A percentile compares a stretch with the other conserved stretches of the same genome.
These are phyloP conservation scores for Colletotrichum destructivum DNA, from an alignment of 2,329 filamentous ascomycete genomes.

Conservation along the genomic window DNA sequence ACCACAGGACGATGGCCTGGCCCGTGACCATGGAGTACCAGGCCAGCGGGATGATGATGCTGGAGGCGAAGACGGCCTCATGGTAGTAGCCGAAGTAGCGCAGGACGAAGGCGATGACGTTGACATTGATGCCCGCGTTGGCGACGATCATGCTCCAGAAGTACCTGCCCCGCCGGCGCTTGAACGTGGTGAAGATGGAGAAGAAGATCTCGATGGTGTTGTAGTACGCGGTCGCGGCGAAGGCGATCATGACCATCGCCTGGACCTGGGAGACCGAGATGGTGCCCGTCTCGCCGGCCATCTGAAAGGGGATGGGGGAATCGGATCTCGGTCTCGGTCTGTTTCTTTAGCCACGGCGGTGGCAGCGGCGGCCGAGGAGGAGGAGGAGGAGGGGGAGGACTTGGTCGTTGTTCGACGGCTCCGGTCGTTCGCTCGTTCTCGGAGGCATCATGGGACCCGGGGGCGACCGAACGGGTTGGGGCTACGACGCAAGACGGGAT, in stretches of 20 bases:
- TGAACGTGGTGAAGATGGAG: slow-evolving; percentile 46
- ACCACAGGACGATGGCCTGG: slow-evolving; percentile 74
- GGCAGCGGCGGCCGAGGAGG: not conserved
- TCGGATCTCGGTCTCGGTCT: not conserved
- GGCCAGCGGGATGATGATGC: slow-evolving; percentile 54
- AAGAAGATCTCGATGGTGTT: slow-evolving; percentile 44
- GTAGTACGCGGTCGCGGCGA: slow-evolving; percentile 50
- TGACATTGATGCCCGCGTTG: slow-evolving; percentile 44
- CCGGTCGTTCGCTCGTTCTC: slow-evolving; percentile 12
- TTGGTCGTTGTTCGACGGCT: slow-evolving; percentile 20
- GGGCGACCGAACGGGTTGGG: not conserved
- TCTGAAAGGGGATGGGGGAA: not conserved
- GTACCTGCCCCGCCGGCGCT: slow-evolving; percentile 43
- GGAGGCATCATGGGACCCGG: slow-evolving; percentile 27
- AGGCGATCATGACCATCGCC: slow-evolving; percentile 51
- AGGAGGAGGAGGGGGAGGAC: not conserved
- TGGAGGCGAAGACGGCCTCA: slow-evolving; percentile 44
- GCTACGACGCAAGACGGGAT: slow-evolving; percentile 11
- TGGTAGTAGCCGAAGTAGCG: slow-evolving; percentile 50
- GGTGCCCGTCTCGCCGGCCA: slow-evolving; percentile 38
- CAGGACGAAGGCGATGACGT: slow-evolving; percentile 49
- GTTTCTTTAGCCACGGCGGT: too few species aligned
- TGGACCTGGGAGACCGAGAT: slow-evolving; percentile 36
- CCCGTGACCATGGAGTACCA: slow-evolving; percentile 70
- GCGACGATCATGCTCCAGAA: slow-evolving; percentile 46